These are phyloP conservation scores for Hygrophorus pudorinus DNA, from an alignment of 768 basidiomycete genomes.

Conservation along the genomic window DNA sequence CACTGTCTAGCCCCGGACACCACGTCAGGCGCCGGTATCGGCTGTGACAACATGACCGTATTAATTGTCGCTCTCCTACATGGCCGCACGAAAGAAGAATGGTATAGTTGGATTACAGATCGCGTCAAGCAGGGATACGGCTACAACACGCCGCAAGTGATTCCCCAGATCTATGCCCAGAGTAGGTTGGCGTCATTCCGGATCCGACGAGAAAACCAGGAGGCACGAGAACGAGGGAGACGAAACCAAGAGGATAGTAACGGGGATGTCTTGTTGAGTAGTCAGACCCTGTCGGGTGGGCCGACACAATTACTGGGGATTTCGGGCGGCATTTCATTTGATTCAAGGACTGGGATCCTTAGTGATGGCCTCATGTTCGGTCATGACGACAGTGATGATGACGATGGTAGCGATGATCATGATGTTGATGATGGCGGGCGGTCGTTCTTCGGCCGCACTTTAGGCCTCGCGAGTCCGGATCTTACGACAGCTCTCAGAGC, in stretches of 20 bases:
- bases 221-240: conserved; percentile 30
- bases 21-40: conserved; percentile 82
- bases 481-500: conserved; percentile 48
- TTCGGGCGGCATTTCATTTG: conserved; percentile 57
- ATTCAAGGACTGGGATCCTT: conserved; percentile 42
- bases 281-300: conserved; percentile 25
- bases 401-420: conserved; percentile 46
- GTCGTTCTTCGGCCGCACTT: conserved; percentile 41
- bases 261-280: conserved; percentile 21
- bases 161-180: conserved; percentile 69
- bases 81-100: conserved; percentile 82
- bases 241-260: conserved; percentile 19
- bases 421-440: conserved; percentile 17
- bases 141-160: conserved; percentile 61
- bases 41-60: conserved; percentile 99
- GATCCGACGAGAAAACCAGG: conserved; percentile 48
- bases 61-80: conserved; percentile 82
- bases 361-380: conserved; percentile 54
- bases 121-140: conserved; percentile 72
- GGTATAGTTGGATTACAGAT: conserved; percentile 84
- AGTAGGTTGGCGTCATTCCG: conserved; percentile 55
- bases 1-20: conserved; percentile 93
- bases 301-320: conserved; percentile 48
- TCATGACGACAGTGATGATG: conserved; percentile 54
- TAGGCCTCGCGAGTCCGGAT: conserved; percentile 39